These are phyloP conservation scores for Annona squamosa DNA, from an alignment of 164 flowering plant species.

Conservation along the genomic window DNA sequence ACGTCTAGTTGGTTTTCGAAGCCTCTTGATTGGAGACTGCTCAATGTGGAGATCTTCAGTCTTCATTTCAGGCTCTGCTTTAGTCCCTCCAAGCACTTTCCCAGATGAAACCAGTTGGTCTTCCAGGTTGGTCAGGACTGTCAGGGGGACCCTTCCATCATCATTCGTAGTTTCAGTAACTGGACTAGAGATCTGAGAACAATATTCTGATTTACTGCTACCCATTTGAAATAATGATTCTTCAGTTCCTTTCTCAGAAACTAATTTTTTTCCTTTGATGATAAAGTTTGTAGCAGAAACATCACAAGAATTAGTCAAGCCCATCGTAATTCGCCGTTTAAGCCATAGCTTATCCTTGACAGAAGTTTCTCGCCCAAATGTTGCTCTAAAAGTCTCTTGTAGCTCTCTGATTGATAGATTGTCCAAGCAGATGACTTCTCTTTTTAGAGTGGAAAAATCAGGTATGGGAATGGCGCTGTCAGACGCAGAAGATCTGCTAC, in stretches of 20 bases:
- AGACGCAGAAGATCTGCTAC: constrained; percentile 30
- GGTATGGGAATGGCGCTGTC: constrained; percentile 31
- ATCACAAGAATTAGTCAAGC: constrained; percentile 82
- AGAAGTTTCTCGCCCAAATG: constrained; percentile 90
- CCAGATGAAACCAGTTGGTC: constrained; percentile 23
- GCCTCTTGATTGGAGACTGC: constrained; percentile 55
- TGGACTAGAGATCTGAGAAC: constrained; percentile 7
- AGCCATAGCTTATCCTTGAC: constrained; percentile 96
- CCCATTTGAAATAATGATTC: not conserved
- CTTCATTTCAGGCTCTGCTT: constrained; percentile 4
- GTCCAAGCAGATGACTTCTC: constrained; percentile 64
- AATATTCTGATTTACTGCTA: constrained; percentile 18
- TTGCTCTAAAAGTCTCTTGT: constrained; percentile 77
- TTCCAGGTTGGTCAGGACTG: constrained; percentile 16
- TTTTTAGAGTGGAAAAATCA: constrained; percentile 56
- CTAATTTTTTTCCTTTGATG: constrained; percentile 47
- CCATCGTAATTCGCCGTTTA: constrained; percentile 91
- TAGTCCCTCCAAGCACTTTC: constrained; percentile 22
- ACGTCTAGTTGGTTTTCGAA: constrained; percentile 83
- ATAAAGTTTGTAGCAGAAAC: constrained; percentile 49
- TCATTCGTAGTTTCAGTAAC: constrained; percentile 14
- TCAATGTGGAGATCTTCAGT: constrained; percentile 38
- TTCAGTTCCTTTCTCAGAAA: constrained; percentile 27
- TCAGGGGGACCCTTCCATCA: constrained; percentile 19
- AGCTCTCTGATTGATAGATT: constrained; percentile 75